Base-by-base conservation (phyloP, 179 eudicot genomes). In the Vitellaria paradoxa region DNA sequence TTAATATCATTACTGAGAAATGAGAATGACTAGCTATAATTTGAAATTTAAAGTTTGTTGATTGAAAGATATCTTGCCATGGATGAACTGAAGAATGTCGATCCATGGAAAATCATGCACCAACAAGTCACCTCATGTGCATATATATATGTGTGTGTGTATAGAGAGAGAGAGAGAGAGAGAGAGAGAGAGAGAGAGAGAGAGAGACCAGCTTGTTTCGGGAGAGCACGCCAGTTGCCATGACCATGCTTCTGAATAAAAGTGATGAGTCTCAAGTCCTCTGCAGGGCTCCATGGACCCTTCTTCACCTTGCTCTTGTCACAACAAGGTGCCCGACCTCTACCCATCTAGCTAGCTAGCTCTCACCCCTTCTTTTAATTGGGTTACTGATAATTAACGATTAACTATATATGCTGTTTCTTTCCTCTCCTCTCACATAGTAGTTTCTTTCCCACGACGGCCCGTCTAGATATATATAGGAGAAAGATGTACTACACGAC, bases 231-330 rank as follows among this genome's bases (percentile, higher is more conserved):
- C 98, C 98, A 94, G 75, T 92, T 94, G 75, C 68, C 74, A 56
- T 92, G 97, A 15, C 98, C 98, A 73, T 94, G 90, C 23, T 86
- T 86, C 7, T 83, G 92, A 23, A 94, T 86, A 79, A 89, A 94
- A 78, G 87, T 72, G 30, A 86, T 85, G 14, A 94, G 96, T 76
- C 82, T 88, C 70, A 86, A 70, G 76, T 94, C 98, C 80, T 94
- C 98, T 7, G 92, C 90, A 80, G 92, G 88, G 76, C 91, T 92
- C 98, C 98, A 94, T 9, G 98, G 90, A 7, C 98, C 98, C 70
- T 46, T 90, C 83, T 91, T 94, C 82, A 94, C 97, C 73, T 88
- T 89, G 6, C 81, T 92, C 86, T 91, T 94, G 79, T 94, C 97
- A 70, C 98, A 94, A 42, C 98, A 94, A 7, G 98, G 96, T 37